phyloP scores from a whole-genome alignment of 345 rosid species.

The Eucalyptus regnans region DNA sequence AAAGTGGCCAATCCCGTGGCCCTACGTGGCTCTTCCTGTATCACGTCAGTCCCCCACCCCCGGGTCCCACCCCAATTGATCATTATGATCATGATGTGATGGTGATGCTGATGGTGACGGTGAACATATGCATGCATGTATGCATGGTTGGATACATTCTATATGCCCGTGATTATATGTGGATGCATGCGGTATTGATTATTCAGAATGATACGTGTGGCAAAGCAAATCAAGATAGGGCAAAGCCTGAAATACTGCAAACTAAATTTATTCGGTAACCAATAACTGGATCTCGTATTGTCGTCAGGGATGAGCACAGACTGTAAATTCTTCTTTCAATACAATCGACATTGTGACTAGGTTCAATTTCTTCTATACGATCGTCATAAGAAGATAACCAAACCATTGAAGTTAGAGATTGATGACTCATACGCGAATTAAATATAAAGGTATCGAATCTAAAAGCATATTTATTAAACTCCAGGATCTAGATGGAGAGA shows the following conservation, averaged over 20 bases:
- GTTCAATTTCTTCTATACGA: not conserved
- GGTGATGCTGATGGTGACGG: not conserved
- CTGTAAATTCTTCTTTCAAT: fast-evolving
- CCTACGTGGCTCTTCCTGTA: not conserved
- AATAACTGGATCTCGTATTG: fast-evolving
- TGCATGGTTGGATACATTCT: not conserved
- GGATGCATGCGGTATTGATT: not conserved
- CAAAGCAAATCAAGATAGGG: not conserved
- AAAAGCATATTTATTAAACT: no score
- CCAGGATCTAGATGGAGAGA: not conserved
- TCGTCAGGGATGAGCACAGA: fast-evolving
- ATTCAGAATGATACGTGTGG: not conserved
- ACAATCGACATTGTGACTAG: fast-evolving
- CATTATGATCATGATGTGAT: not conserved
- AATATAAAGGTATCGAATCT: not conserved
- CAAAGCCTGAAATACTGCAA: not conserved
- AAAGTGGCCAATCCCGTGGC: not conserved
- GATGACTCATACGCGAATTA: not conserved
- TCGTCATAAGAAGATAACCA: no score
- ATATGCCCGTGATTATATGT: not conserved
- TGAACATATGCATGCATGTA: not conserved
- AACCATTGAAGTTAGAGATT: not conserved
- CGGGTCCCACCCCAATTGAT: not conserved
- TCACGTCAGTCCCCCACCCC: not conserved
- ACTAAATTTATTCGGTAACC: no score